Evolutionary conservation across 2,329 filamentous ascomycete genomes (phyloP), one percentile per base, ranked within the genome.

Genomic region (Botrytis elliptica): DNA sequence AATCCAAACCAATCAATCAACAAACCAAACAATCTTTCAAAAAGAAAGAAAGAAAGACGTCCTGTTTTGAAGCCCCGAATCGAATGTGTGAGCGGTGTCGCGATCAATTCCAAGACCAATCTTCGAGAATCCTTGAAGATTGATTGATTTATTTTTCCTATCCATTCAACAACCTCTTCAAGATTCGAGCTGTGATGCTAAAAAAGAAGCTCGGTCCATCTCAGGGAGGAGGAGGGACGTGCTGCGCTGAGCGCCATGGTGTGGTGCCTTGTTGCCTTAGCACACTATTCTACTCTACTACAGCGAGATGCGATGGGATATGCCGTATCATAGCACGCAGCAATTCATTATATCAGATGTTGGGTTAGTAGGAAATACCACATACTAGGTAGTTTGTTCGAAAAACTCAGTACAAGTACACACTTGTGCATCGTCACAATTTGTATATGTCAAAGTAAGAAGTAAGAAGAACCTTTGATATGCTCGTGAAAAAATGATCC

Each of bases 181-280:
- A 57, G n/a, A 57, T 57, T 57, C 52, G n/a, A 57, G 52, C 52
- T 57, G n/a, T 57, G 52, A 57, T 57, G n/a, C 52, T 57, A 57
- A 57, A 57, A 57, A 57, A 57, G 52, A 29, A 57, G 52, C 52
- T 57, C 52, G 52, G 52, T 57, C 52, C 52, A 57, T 57, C 6
- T 33, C 52, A 29, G 49, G 10, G 16, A 29, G 29, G 29, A 29
- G 14, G 6, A 55, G 6, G 52, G n/a, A 25, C 49, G 49, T 52
- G 49, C 49, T 55, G 25, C 10, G 49, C 49, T n/a, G 49, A 14
- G 55, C 20, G 16, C 55, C 16, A 18, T 33, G 55, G 4, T 59
- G 55, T 33, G 33, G 33, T 33, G 33, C 33, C 52, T 55, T 59
- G 55, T 57, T 59, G 55, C 55, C 29, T 49, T 22, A 49, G 46